Percentiles rank a stretch among this genome's conserved stretches.
These are phyloP conservation scores for Coix lacrymajobi DNA, from an alignment of 176 grass and related monocot genomes.

Conservation along the genomic window DNA sequence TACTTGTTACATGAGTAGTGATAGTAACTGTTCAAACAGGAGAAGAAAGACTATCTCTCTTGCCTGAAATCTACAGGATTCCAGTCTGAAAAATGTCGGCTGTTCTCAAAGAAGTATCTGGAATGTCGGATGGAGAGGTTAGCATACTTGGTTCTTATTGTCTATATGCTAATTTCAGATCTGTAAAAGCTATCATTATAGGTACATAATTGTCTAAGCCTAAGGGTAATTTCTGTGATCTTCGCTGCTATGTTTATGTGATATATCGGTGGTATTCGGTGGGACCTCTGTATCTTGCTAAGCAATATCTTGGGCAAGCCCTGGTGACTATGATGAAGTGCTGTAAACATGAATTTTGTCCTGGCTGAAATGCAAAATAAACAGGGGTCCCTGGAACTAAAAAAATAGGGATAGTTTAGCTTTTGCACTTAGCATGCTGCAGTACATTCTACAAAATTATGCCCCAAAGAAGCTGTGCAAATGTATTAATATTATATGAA, in stretches of 20 bases:
- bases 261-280: background rate
- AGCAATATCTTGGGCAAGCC: background rate
- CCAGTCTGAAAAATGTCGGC: slow-evolving; percentile 62
- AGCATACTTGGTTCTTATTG: slow-evolving; percentile 2
- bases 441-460: background rate
- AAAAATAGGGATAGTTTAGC: no score
- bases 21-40: slow-evolving; percentile 41
- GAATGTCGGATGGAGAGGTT: slow-evolving; percentile 75
- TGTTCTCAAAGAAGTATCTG: slow-evolving; percentile 69
- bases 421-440: no score
- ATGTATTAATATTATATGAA: background rate
- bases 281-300: background rate
- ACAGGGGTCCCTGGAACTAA: no score
- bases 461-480: background rate
- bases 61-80: slow-evolving; percentile 72
- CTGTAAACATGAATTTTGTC: background rate
- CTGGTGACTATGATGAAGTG: background rate
- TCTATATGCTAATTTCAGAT: background rate
- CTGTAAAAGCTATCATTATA: background rate
- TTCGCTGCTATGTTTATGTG: background rate
- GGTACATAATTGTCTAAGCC: background rate
- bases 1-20: background rate
- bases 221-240: background rate
- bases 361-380: background rate
- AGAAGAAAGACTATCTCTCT: slow-evolving; percentile 82